Evolutionary conservation across 106 monocot genomes (phyloP), one percentile per base, ranked within the genome.

Genomic region (Xerophyta viscosa): DNA sequence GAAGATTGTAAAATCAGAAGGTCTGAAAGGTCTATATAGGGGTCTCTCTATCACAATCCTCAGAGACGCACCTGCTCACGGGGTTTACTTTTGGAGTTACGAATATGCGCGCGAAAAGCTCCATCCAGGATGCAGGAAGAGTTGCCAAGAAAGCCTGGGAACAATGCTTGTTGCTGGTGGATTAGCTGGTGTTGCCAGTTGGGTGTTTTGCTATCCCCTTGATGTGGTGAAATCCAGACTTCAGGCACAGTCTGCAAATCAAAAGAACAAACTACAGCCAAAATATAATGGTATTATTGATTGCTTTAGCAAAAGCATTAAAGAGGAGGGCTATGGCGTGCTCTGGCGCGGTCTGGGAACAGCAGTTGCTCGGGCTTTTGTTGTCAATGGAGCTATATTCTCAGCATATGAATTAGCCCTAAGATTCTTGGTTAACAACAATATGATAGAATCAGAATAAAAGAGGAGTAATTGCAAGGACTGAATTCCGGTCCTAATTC

Each of bases 371-470:
- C 70, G 96, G 30, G 96, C 96, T 0, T 96, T 44, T 14, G 43
- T 44, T 17, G 96, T 96, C 41, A 96, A 96, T 24, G 96, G 96
- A 6, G 89, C 96, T 12, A 89, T 96, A 42, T 96, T 96, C 57
- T 61, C 85, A 1, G 88, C 85, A 2, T 96, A 96, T 29, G 96
- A 96, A 57, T 24, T 96, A 19, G 88, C 79, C 23, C 67, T 88
- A 25, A 54, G 89, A 20, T 83, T 68, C 62, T 41, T 94, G 66
- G 70, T 37, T 5, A 79, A 64, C 45, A 41, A 41, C 51, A 50
- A 5, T 11, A 29, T 29, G 48, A 66, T 15, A 22, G 30, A 49
- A 60, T 85, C 18, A 51, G 65, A 33, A 61, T 79, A 44, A 78
- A 81, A 27, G 78, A 86, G 56, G 69, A 66, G 3, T 44, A 14